phyloP scores from a whole-genome alignment of 176 grass and related monocot species.

The Zizania latifolia region DNA sequence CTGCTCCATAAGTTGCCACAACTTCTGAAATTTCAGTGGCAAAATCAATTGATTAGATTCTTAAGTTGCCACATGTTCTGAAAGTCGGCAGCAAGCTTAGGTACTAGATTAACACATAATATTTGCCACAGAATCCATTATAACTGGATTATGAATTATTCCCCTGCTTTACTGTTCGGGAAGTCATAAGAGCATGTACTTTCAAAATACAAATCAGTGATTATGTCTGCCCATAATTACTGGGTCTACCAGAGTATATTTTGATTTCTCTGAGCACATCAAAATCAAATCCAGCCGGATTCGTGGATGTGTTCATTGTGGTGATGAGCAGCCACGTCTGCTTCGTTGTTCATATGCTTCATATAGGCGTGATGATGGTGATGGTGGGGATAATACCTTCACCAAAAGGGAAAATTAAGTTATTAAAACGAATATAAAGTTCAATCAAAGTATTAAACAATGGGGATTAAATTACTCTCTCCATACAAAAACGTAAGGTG shows the following conservation, averaged over 20 bases:
- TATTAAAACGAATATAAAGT: not conserved
- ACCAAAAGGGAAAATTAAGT: not conserved
- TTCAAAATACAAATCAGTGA: not conserved
- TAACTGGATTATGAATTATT: too few species aligned
- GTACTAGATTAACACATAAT: too few species aligned
- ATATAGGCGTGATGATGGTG: slow-evolving; percentile 7
- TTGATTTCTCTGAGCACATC: not conserved
- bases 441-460: not conserved
- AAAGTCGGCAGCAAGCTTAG: too few species aligned
- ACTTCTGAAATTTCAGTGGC: too few species aligned
- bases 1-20: too few species aligned
- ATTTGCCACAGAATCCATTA: too few species aligned
- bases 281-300: slow-evolving; percentile 48
- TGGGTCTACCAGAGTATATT: not conserved
- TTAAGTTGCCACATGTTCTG: too few species aligned
- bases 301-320: not conserved
- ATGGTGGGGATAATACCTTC: slow-evolving; percentile 34
- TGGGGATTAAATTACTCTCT: not conserved
- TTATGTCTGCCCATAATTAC: not conserved
- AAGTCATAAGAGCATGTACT: not conserved
- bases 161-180: too few species aligned
- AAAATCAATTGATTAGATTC: too few species aligned
- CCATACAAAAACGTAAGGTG: too few species aligned
- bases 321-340: slow-evolving; percentile 10
- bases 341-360: slow-evolving; percentile 28